Evolutionary conservation across 331 rosid genomes (phyloP), one percentile per base, ranked within the genome.

Genomic region (Stylosanthes scabra): DNA sequence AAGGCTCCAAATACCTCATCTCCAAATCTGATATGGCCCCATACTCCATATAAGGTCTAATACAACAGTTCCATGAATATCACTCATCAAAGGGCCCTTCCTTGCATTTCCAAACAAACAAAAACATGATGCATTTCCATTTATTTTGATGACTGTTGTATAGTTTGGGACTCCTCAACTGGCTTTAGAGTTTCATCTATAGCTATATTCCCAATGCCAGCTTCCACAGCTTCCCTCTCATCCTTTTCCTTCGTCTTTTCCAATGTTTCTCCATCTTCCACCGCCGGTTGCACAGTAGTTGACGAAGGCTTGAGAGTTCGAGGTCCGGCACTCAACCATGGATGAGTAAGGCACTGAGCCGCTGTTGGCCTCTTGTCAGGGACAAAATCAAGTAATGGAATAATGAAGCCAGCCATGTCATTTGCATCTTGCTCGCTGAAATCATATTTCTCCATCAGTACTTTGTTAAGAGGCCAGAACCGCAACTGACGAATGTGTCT

Each of bases 311-410:
- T 85, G 44, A 73, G 93, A 78, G 78, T 81, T 11, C 65, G 80
- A 50, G 90, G 91, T 77, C 85, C 86, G 16, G 88, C 78, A 74
- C 71, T 82, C 51, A 91, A 52, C 97, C 96, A 91, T 16, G 91
- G 86, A 84, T 91, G 96, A 71, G 11, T 80, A 80, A 91, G 96
- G 77, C 91, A 86, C 66, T 83, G 90, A 20, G 85, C 93, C 16
- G 97, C 97, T 4, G 91, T 89, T 41, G 91, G 97, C 76, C 97
- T 87, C 77, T 87, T 91, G 49, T 89, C 97, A 27, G 97, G 89
- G 73, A 76, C 90, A 81, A 89, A 89, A 82, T 89, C 96, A 73
- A 91, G 92, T 78, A 89, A 77, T 40, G 91, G 91, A 63, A 78
- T 63, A 13, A 91, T 85, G 80, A 89, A 91, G 52, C 85, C 79